Evolutionary conservation across 1,139 yeast species (phyloP).

Genomic region (Kluyveromyces sp.): DNA sequence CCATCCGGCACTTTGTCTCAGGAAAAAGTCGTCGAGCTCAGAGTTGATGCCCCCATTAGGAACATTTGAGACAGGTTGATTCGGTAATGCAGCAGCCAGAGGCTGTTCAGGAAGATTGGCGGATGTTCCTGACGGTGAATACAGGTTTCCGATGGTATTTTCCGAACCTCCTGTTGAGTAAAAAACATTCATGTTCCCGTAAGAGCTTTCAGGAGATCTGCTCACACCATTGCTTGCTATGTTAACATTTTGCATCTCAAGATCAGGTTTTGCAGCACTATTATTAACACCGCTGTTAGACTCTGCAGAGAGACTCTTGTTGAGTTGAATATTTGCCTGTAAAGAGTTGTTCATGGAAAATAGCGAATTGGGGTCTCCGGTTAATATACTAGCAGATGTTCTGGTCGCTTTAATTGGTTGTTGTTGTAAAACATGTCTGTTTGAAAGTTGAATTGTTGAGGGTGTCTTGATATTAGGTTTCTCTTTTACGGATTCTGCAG

Average conservation of each 20-base stretch:
- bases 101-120: not conserved
- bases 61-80: not conserved
- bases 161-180: constrained; percentile 10
- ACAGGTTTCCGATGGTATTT: constrained; percentile 2
- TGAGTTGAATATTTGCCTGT: constrained; percentile 13
- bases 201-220: constrained; percentile 10
- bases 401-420: not conserved
- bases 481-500: not conserved
- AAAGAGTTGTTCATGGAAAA: constrained; percentile 15
- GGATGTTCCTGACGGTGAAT: not conserved
- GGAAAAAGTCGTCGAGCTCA: constrained; percentile 42
- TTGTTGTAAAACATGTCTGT: not conserved
- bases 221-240: not conserved
- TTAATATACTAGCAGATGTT: constrained; percentile 8
- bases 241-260: not conserved
- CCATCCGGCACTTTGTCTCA: constrained; percentile 83
- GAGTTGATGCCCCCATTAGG: constrained; percentile 15
- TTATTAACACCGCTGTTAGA: not conserved
- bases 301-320: constrained; percentile 13
- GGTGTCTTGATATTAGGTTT: not conserved
- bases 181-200: constrained; percentile 17
- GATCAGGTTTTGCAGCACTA: not conserved
- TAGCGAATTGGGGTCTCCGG: constrained; percentile 19
- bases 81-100: not conserved
- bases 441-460: not conserved